Percentiles rank a stretch among this genome's conserved stretches.
phyloP scores from a whole-genome alignment of 306 rosid species.

The Glycine tomentella region DNA sequence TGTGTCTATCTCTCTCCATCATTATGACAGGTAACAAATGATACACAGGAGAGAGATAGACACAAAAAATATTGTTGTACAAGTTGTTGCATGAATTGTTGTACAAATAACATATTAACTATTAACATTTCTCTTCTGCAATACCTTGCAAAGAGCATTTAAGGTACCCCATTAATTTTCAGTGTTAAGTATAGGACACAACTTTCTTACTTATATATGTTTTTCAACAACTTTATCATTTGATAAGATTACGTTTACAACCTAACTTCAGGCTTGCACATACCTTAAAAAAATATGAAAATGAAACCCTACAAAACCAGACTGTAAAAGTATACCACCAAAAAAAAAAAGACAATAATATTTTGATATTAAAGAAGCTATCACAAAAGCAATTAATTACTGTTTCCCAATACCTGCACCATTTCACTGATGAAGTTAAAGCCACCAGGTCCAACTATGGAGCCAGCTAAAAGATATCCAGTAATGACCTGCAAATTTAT shows the following conservation, averaged over 20 bases:
- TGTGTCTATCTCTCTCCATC: too few species aligned
- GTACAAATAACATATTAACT: too few species aligned
- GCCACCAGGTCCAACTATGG: constrained; percentile 96
- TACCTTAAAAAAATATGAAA: constrained; percentile 18
- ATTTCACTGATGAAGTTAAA: constrained; percentile 95
- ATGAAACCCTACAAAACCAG: constrained; percentile 36
- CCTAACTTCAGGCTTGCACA: constrained; percentile 14
- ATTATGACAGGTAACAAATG: too few species aligned
- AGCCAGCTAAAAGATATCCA: constrained; percentile 96
- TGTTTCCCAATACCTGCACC: constrained; percentile 82
- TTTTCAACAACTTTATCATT: constrained; percentile 4
- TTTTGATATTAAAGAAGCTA: neutral
- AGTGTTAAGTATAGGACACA: neutral
- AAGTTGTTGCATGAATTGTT: too few species aligned
- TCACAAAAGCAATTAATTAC: neutral
- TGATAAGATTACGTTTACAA: constrained; percentile 27
- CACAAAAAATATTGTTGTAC: too few species aligned
- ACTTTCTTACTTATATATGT: neutral
- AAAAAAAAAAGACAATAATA: neutral
- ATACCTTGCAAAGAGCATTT: too few species aligned
- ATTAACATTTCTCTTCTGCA: too few species aligned
- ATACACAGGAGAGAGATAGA: too few species aligned
- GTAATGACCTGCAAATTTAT: constrained; percentile 77
- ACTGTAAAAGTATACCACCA: constrained; percentile 13
- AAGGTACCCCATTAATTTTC: neutral